Evolutionary conservation across 2,329 filamentous ascomycete species (phyloP).

Genomic region (Nigrospora osmanthi): DNA sequence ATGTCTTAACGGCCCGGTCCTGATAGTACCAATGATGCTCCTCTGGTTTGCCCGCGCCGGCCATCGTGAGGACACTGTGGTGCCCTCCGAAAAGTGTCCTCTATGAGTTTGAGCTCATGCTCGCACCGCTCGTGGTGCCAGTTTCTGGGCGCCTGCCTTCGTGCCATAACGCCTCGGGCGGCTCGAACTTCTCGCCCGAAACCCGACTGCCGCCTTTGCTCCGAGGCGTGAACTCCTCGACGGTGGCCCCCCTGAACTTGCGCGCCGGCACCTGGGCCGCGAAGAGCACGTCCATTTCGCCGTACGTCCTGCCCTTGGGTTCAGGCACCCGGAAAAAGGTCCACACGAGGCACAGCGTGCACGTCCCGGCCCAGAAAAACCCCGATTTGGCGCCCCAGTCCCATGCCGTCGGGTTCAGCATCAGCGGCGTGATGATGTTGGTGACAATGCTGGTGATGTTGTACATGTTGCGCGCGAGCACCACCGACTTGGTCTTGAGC

Average conservation of each 20-base stretch:
- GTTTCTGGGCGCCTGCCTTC: too few relatives aligned
- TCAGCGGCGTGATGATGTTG: slow-evolving; percentile 21
- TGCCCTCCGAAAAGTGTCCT: too few relatives aligned
- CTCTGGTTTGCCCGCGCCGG: too few relatives aligned
- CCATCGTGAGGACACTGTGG: too few relatives aligned
- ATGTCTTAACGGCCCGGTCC: too few relatives aligned
- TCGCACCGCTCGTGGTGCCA: too few relatives aligned
- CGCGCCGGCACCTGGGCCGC: slow-evolving; percentile 7
- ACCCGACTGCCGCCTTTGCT: too few relatives aligned
- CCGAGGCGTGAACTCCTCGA: not conserved
- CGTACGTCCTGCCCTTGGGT: slow-evolving; percentile 29
- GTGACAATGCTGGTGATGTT: slow-evolving; percentile 28
- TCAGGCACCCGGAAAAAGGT: slow-evolving; percentile 30
- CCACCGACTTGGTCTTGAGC: slow-evolving; percentile 13
- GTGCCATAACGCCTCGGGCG: too few relatives aligned
- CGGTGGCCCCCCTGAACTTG: slow-evolving; percentile 1
- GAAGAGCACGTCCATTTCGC: slow-evolving; percentile 36
- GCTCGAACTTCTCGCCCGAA: too few relatives aligned
- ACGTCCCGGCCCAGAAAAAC: slow-evolving; percentile 16
- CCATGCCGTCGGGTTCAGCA: slow-evolving; percentile 18
- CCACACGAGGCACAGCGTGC: slow-evolving; percentile 28
- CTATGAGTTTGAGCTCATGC: too few relatives aligned
- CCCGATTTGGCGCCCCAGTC: slow-evolving; percentile 26
- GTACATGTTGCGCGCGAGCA: slow-evolving; percentile 19
- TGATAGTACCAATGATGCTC: too few relatives aligned